phyloP scores from a whole-genome alignment of 306 rosid genomes.

The Cicer chorassanicum region DNA sequence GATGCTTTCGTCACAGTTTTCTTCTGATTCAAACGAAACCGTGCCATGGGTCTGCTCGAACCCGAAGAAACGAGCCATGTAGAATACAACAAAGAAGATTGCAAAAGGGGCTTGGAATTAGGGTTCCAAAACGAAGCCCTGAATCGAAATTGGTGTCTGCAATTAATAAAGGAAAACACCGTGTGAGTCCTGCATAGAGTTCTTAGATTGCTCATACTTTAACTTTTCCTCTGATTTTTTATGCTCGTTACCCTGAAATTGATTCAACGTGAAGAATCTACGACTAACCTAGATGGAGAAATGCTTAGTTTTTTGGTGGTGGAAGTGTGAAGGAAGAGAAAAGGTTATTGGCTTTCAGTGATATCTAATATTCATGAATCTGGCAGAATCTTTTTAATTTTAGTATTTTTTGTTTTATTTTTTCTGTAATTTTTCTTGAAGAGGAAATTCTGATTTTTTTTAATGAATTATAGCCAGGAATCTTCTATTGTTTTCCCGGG shows the following conservation, averaged over 20 bases:
- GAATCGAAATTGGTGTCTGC: slow-evolving; percentile 61
- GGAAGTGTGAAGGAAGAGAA: slow-evolving; percentile 51
- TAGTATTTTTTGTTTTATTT: neutral
- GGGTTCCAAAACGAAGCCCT: slow-evolving; percentile 69
- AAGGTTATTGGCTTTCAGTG: slow-evolving; percentile 39
- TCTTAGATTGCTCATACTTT: slow-evolving; percentile 71
- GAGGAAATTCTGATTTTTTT: slow-evolving; percentile 17
- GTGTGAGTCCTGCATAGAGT: slow-evolving; percentile 65
- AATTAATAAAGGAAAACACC: slow-evolving; percentile 62
- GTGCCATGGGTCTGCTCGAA: slow-evolving; percentile 45
- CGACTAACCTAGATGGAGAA: neutral
- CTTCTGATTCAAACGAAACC: slow-evolving; percentile 70
- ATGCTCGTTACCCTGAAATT: slow-evolving; percentile 23
- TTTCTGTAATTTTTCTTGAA: neutral
- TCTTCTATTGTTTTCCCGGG: slow-evolving; percentile 5
- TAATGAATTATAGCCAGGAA: slow-evolving; percentile 28
- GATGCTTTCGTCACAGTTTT: slow-evolving; percentile 69
- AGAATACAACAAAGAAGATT: slow-evolving; percentile 47
- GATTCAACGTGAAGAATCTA: slow-evolving; percentile 24
- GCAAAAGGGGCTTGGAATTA: slow-evolving; percentile 49
- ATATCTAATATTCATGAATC: slow-evolving; percentile 46
- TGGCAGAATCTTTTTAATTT: slow-evolving; percentile 45
- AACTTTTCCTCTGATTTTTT: slow-evolving; percentile 27
- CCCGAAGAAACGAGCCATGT: slow-evolving; percentile 50
- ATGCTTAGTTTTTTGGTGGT: slow-evolving; percentile 9